Evolutionary conservation across 306 rosid genomes (phyloP).

Genomic region (Prunus salicina): DNA sequence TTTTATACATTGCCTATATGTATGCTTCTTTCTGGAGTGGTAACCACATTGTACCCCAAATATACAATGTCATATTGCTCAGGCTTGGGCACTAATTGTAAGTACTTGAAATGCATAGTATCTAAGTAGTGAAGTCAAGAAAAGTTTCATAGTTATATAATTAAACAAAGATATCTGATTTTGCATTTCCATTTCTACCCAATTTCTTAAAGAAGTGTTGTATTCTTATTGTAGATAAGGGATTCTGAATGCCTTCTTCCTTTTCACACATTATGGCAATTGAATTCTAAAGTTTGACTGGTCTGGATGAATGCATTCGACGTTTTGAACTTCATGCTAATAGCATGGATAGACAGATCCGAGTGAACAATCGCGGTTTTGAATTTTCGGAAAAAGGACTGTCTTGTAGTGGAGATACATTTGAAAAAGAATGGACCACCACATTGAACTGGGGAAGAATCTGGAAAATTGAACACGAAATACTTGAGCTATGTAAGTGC

Average conservation of each 20-base stretch:
- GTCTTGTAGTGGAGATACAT: neutral
- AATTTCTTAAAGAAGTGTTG: neutral
- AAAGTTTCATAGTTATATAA: slow-evolving; percentile 9
- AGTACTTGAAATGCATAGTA: slow-evolving; percentile 30
- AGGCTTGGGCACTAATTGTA: slow-evolving; percentile 15
- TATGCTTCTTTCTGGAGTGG: slow-evolving; percentile 18
- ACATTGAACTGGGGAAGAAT: neutral
- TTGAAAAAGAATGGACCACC: neutral
- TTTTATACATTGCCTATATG: slow-evolving; percentile 4
- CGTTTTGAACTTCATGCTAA: too few relatives aligned
- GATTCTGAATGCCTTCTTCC: neutral
- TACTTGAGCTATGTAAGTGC: neutral
- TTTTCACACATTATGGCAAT: neutral
- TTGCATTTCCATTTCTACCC: neutral
- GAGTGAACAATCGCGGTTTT: neutral
- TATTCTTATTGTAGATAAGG: neutral
- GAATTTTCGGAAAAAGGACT: neutral
- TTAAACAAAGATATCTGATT: slow-evolving; percentile 25
- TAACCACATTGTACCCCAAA: slow-evolving; percentile 1
- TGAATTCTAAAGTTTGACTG: neutral
- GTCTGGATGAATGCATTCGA: neutral
- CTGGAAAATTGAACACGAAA: neutral
- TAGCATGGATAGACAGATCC: neutral
- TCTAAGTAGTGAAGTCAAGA: slow-evolving; percentile 24
- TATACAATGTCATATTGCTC: slow-evolving; percentile 22